A percentile compares a stretch with the other conserved stretches of the same genome.
Evolutionary conservation across 2,329 filamentous ascomycete species (phyloP).

Genomic region (Ophiostoma ulmi): DNA sequence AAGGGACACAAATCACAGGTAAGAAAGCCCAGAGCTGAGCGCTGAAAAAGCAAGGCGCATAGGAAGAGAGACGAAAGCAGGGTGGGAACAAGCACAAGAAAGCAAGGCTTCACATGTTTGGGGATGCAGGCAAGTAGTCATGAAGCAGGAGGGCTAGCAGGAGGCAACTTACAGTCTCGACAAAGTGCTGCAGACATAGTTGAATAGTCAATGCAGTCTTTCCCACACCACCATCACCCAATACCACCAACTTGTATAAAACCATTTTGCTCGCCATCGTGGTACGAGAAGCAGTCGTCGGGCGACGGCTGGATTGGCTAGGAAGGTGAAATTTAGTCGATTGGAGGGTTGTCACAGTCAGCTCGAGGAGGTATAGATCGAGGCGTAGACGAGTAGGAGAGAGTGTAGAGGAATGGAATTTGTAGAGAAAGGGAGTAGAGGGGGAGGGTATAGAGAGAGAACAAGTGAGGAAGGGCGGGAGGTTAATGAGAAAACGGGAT

Average conservation of each 20-base stretch:
- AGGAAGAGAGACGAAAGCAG: neutral
- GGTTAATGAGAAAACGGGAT: neutral
- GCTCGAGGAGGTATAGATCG: neutral
- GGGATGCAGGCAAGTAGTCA: neutral
- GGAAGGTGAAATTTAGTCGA: conserved; percentile 11
- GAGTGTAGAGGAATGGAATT: neutral
- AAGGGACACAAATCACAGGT: neutral
- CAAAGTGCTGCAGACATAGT: conserved; percentile 96
- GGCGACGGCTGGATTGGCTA: conserved; percentile 22
- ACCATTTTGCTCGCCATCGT: conserved; percentile 90
- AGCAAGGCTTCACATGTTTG: conserved; percentile 9
- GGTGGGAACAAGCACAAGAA: neutral
- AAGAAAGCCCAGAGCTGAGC: neutral
- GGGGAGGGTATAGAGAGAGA: neutral
- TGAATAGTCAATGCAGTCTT: conserved; percentile 95
- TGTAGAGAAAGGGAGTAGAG: neutral
- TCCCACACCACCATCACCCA: conserved; percentile 88
- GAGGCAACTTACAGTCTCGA: conserved; percentile 66
- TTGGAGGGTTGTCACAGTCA: neutral
- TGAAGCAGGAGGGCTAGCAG: neutral
- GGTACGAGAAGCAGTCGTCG: conserved; percentile 21
- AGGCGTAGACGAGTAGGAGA: neutral
- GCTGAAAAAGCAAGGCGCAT: neutral
- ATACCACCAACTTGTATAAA: conserved; percentile 90
- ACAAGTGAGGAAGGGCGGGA: neutral